phyloP scores from a whole-genome alignment of 2,329 filamentous ascomycete species.

The Phyllosticta citribraziliensis region DNA sequence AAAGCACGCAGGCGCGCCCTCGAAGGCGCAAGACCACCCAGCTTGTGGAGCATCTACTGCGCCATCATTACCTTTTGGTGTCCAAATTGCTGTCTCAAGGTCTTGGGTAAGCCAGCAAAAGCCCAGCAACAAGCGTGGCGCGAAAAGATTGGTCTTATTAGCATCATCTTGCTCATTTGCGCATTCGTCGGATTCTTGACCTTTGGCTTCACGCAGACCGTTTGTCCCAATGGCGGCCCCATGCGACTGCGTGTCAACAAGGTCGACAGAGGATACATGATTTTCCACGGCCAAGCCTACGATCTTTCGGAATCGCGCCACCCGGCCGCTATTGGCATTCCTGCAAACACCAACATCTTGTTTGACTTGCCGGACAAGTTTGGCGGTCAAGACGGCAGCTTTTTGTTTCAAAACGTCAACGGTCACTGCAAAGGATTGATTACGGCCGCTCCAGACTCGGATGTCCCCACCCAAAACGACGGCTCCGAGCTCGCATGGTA shows the following conservation, averaged over 20 bases:
- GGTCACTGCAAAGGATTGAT: constrained; percentile 91
- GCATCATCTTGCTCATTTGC: constrained; percentile 83
- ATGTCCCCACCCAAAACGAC: constrained; percentile 65
- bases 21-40: constrained; percentile 61
- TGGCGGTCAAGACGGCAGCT: constrained; percentile 86
- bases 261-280: constrained; percentile 77
- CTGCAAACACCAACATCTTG: constrained; percentile 65
- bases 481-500: constrained; percentile 80
- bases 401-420: constrained; percentile 97
- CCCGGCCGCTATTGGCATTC: constrained; percentile 70
- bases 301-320: constrained; percentile 70
- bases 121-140: constrained; percentile 89
- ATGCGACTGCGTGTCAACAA: constrained; percentile 69
- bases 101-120: constrained; percentile 75
- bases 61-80: constrained; percentile 90
- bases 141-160: constrained; percentile 95
- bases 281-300: constrained; percentile 88
- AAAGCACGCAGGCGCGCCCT: constrained; percentile 48
- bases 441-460: constrained; percentile 57
- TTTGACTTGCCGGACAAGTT: constrained; percentile 76
- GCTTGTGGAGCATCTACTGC: constrained; percentile 92
- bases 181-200: constrained; percentile 87
- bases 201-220: constrained; percentile 86
- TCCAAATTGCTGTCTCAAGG: constrained; percentile 72
- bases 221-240: constrained; percentile 64